A percentile compares a stretch with the other conserved stretches of the same genome.
phyloP scores from a whole-genome alignment of 257 asterid species.

The Solanum arcanum region DNA sequence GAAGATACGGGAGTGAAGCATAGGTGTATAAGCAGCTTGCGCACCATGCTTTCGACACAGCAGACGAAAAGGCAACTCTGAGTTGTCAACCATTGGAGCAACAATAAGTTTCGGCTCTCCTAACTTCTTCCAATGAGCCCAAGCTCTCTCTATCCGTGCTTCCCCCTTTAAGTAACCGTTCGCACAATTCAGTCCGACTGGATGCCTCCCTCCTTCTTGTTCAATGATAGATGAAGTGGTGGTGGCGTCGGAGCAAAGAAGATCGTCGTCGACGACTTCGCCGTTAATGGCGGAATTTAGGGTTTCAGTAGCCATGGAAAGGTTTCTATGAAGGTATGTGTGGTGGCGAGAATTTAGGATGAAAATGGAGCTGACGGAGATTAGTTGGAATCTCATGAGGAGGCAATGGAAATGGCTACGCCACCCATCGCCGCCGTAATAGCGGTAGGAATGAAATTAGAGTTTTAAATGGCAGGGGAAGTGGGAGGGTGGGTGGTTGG shows the following conservation, averaged over 20 bases:
- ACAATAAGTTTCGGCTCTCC: conserved; percentile 73
- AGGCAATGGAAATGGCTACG: background rate
- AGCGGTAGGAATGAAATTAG: background rate
- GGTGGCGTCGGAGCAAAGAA: conserved; percentile 25
- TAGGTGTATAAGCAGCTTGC: conserved; percentile 91
- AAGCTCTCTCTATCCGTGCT: conserved; percentile 72
- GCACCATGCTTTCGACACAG: conserved; percentile 96
- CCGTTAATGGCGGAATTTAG: conserved; percentile 11
- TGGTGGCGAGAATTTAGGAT: background rate
- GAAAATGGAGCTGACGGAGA: conserved; percentile 1
- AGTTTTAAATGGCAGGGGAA: background rate
- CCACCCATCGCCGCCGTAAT: conserved; percentile 19
- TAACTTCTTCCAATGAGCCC: conserved; percentile 81
- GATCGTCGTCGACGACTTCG: conserved; percentile 20
- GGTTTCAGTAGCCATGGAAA: conserved; percentile 43
- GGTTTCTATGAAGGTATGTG: background rate
- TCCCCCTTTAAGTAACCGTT: conserved; percentile 56
- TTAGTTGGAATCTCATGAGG: conserved; percentile 35
- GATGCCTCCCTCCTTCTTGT: conserved; percentile 3
- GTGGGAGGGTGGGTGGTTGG: background rate
- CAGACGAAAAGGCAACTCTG: conserved; percentile 92
- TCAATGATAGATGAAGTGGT: background rate
- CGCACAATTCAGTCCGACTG: conserved; percentile 20
- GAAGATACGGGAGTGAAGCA: conserved; percentile 93
- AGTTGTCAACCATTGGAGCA: conserved; percentile 98